Evolutionary conservation across 129 eudicot genomes (phyloP).

Genomic region (Deinandra increscens): DNA sequence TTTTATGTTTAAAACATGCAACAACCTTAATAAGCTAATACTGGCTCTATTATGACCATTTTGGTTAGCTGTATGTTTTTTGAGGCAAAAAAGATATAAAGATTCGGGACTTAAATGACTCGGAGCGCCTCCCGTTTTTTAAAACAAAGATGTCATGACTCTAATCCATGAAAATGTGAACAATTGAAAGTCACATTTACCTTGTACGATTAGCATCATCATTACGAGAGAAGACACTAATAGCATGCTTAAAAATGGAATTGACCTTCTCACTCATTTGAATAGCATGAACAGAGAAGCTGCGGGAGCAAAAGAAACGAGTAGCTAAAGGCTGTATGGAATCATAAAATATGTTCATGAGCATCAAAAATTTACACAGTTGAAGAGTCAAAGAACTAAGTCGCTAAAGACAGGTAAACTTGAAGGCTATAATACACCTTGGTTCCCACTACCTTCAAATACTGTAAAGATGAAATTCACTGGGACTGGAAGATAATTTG

Average conservation of each 20-base stretch:
- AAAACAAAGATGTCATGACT: no score
- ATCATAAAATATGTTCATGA: no score
- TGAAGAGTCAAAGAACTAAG: constrained; percentile 6
- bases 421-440: constrained; percentile 45
- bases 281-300: constrained; percentile 95
- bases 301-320: constrained; percentile 37
- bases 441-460: constrained; percentile 92
- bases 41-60: no score
- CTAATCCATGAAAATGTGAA: no score
- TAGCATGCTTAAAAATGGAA: constrained; percentile 77
- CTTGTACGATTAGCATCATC: constrained; percentile 60
- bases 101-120: no score
- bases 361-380: constrained; percentile 1
- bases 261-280: constrained; percentile 90
- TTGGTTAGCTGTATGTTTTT: no score
- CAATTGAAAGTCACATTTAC: constrained; percentile 34
- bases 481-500: constrained; percentile 85
- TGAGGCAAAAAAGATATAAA: no score
- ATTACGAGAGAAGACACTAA: constrained; percentile 74
- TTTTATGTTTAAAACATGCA: no score
- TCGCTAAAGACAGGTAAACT: constrained; percentile 6
- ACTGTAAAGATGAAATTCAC: constrained; percentile 92
- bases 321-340: constrained; percentile 64
- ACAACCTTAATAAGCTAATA: no score
- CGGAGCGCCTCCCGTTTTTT: no score